Percentiles rank a stretch among this genome's conserved stretches.
These are phyloP conservation scores for Leccinellum luteum DNA, from an alignment of 768 basidiomycete genomes.

Conservation along the genomic window DNA sequence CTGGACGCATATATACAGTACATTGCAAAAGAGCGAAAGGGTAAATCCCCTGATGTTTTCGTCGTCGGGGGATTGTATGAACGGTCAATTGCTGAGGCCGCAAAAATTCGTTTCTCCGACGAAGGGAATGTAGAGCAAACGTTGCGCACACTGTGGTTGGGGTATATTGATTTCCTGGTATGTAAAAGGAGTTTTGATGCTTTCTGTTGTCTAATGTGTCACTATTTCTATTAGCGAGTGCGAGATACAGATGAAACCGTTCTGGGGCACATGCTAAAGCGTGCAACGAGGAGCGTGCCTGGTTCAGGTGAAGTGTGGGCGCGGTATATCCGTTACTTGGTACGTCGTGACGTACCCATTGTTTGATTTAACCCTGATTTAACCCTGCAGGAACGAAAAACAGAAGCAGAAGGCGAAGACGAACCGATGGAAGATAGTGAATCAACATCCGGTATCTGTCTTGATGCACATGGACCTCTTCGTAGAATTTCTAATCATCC, in stretches of 20 bases:
- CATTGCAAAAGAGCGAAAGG: conserved; percentile 58
- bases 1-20: conserved; percentile 64
- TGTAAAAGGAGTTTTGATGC: conserved; percentile 18
- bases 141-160: conserved; percentile 67
- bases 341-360: conserved; percentile 29
- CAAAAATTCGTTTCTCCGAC: conserved; percentile 51
- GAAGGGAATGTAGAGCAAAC: conserved; percentile 57
- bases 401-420: conserved; percentile 15
- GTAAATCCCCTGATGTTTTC: conserved; percentile 56
- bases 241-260: conserved; percentile 41
- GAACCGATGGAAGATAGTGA: conserved; percentile 20
- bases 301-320: conserved; percentile 78
- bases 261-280: conserved; percentile 43
- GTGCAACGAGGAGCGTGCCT: conserved; percentile 73
- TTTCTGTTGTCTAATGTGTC: neutral
- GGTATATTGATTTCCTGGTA: conserved; percentile 71
- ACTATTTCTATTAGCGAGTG: conserved; percentile 18
- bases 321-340: conserved; percentile 70
- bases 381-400: conserved; percentile 19
- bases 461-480: neutral
- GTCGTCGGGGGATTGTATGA: conserved; percentile 64
- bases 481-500: conserved; percentile 5
- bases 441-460: conserved; percentile 23
- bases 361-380: neutral
- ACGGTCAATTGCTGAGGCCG: conserved; percentile 72